A percentile compares a stretch with the other conserved stretches of the same genome.
phyloP scores from a whole-genome alignment of 169 alveolate species.

The Eimeria acervulina region DNA sequence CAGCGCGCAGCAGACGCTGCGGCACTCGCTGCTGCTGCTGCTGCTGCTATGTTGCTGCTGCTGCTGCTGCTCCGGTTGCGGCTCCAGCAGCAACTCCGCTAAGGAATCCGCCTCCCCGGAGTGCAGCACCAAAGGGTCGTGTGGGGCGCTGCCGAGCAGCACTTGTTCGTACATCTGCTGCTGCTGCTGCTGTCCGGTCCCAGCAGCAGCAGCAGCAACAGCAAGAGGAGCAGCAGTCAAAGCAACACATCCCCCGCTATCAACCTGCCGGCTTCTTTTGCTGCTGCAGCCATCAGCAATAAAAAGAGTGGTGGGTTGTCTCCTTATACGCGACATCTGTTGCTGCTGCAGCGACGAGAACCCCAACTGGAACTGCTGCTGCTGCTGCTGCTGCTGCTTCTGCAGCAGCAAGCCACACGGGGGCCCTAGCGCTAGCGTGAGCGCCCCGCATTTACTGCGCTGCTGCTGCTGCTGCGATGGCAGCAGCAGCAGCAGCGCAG shows the following conservation, averaged over 20 bases:
- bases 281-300: slow-evolving; percentile 45
- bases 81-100: slow-evolving; percentile 14
- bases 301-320: not conserved
- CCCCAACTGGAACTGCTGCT: slow-evolving; percentile 6
- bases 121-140: slow-evolving; percentile 26
- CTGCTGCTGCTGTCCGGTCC: not conserved
- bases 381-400: slow-evolving; percentile 37
- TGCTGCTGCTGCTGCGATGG: too few species aligned
- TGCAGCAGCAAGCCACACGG: not conserved
- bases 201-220: slow-evolving; percentile 57
- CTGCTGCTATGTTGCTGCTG: too few species aligned
- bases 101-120: slow-evolving; percentile 24
- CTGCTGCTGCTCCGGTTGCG: not conserved
- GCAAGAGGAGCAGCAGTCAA: slow-evolving; percentile 31
- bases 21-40: slow-evolving; percentile 6
- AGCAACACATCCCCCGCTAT: slow-evolving; percentile 8
- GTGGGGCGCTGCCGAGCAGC: slow-evolving; percentile 27
- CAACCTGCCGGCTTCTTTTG: slow-evolving; percentile 3
- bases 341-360: slow-evolving; percentile 12
- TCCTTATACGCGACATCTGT: not conserved
- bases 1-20: slow-evolving; percentile 49
- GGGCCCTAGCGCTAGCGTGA: not conserved
- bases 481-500: not conserved
- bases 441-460: not conserved
- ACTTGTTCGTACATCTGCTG: not conserved